These are phyloP conservation scores for Trichoderma asperellum DNA, from an alignment of 2,329 filamentous ascomycete genomes.

Conservation along the genomic window DNA sequence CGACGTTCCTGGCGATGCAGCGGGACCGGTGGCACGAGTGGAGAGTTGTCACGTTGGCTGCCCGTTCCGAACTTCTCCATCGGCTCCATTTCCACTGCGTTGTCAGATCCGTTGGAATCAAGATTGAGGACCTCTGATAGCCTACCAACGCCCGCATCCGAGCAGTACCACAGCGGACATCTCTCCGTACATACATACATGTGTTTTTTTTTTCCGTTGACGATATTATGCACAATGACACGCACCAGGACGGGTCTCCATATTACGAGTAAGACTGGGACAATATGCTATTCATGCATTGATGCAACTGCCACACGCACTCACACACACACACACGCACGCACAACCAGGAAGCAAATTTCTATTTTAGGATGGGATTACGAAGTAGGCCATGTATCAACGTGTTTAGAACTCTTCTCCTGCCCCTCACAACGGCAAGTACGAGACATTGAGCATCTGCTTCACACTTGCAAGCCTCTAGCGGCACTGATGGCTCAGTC, in stretches of 20 bases:
- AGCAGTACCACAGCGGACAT: conserved; percentile 9
- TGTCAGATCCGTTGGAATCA: conserved; percentile 26
- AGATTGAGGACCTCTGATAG: conserved; percentile 15
- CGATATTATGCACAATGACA: conserved; percentile 11
- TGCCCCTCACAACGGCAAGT: not conserved
- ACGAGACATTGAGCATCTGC: not conserved
- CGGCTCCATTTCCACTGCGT: conserved; percentile 29
- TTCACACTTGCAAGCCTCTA: not conserved
- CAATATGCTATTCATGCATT: not conserved
- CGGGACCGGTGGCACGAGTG: conserved; percentile 29
- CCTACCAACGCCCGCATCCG: conserved; percentile 22
- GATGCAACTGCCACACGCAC: not conserved
- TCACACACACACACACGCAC: not conserved
- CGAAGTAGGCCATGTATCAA: not conserved
- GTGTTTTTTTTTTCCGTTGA: not conserved
- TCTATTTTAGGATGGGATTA: conserved; percentile 7
- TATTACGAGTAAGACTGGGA: conserved; percentile 9
- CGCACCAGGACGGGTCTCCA: not conserved
- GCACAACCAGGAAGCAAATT: not conserved
- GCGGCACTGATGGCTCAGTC: not conserved
- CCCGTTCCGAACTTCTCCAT: conserved; percentile 29
- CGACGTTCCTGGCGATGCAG: conserved; percentile 30
- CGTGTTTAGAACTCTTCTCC: not conserved
- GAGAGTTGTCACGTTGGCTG: conserved; percentile 25
- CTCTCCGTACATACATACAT: conserved; percentile 5